Percentiles rank a stretch among this genome's conserved stretches.
phyloP scores from a whole-genome alignment of 768 basidiomycete species.

The Pisolithus albus region DNA sequence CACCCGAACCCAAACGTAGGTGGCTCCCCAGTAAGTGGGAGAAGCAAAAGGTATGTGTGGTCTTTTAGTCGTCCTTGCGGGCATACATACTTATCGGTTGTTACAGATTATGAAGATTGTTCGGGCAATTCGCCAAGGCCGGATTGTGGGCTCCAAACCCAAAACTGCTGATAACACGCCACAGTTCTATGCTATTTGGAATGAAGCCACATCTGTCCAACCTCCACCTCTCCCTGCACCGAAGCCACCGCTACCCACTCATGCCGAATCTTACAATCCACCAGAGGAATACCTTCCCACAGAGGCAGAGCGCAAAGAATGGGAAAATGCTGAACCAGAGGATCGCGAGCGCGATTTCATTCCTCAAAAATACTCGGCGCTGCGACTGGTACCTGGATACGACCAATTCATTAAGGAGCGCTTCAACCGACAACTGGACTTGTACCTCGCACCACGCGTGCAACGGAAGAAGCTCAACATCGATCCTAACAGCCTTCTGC shows the following conservation, averaged over 20 bases:
- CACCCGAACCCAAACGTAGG: constrained; percentile 91
- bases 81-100: constrained; percentile 2
- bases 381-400: constrained; percentile 91
- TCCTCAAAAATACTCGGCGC: constrained; percentile 74
- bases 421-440: constrained; percentile 88
- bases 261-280: constrained; percentile 98
- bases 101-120: constrained; percentile 97
- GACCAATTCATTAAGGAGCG: constrained; percentile 88
- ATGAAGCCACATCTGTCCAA: constrained; percentile 63
- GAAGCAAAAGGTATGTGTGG: constrained; percentile 78
- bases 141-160: constrained; percentile 86
- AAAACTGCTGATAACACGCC: constrained; percentile 57
- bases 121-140: constrained; percentile 93
- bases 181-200: constrained; percentile 87
- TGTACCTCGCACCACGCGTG: constrained; percentile 93
- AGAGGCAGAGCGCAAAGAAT: constrained; percentile 71
- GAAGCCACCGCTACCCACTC: constrained; percentile 80
- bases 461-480: constrained; percentile 84
- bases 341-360: constrained; percentile 87
- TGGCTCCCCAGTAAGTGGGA: constrained; percentile 99
- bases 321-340: constrained; percentile 79
- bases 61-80: background rate
- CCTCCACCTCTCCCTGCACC: constrained; percentile 91
- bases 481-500: constrained; percentile 85
- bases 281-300: constrained; percentile 94